phyloP scores from a whole-genome alignment of 208 protist species.

The Wallacemonas rigidus region DNA sequence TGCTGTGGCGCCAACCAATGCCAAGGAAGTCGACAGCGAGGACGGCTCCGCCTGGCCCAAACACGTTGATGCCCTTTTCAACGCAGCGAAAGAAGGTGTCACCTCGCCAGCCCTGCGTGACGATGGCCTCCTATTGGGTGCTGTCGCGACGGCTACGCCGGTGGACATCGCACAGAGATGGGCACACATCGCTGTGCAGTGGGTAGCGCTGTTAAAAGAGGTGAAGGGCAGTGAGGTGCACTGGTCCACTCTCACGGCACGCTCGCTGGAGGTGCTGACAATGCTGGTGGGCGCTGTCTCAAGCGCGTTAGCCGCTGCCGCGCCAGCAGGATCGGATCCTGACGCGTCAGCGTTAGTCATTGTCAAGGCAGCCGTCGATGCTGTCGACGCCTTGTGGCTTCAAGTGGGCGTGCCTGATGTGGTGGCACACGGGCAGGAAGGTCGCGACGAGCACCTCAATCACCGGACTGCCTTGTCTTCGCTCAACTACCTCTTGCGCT shows the following conservation, averaged over 20 bases:
- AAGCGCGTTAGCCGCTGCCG: too few relatives aligned
- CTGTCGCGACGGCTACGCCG: neutral
- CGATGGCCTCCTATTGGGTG: neutral
- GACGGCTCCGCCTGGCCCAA: too few relatives aligned
- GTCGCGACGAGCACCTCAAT: neutral
- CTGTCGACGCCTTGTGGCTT: constrained; percentile 4
- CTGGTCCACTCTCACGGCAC: neutral
- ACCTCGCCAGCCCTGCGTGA: too few relatives aligned
- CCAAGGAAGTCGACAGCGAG: too few relatives aligned
- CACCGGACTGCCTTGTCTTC: constrained; percentile 16
- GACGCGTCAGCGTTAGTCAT: too few relatives aligned
- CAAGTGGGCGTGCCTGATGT: constrained; percentile 1
- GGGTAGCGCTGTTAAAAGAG: neutral
- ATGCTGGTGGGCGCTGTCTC: neutral
- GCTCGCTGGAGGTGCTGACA: neutral
- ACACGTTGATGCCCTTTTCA: too few relatives aligned
- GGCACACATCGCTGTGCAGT: neutral
- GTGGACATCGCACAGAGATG: neutral
- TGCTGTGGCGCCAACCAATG: too few relatives aligned
- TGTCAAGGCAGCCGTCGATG: neutral
- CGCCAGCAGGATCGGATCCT: too few relatives aligned
- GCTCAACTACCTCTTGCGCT: constrained; percentile 15
- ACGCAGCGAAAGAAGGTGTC: too few relatives aligned
- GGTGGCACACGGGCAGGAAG: neutral
- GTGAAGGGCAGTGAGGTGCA: neutral